Conservation (phyloP, 306 rosid genomes). For the Dalbergia cochinchinensis region DNA sequence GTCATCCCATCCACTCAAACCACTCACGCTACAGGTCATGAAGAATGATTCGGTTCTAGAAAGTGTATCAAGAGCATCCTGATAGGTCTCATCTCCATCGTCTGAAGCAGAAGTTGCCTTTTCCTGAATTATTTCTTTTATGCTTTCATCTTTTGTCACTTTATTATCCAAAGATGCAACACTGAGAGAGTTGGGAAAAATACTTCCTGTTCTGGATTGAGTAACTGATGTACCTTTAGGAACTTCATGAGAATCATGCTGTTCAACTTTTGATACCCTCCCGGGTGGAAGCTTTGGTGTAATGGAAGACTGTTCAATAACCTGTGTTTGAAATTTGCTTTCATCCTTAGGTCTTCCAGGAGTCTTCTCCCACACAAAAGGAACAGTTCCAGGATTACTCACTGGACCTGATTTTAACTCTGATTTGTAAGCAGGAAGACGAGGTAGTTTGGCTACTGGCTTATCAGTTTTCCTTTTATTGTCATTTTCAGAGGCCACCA, state of each 20-base stretch:
- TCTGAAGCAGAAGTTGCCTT: slow-evolving; percentile 57
- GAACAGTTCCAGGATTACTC: slow-evolving; percentile 84
- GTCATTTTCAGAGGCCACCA: slow-evolving; percentile 55
- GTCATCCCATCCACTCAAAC: slow-evolving; percentile 80
- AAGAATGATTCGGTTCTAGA: slow-evolving; percentile 79
- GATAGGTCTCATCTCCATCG: slow-evolving; percentile 73
- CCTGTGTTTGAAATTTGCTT: slow-evolving; percentile 42
- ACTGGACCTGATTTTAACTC: slow-evolving; percentile 93
- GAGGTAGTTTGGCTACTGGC: slow-evolving; percentile 62
- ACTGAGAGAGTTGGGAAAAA: slow-evolving; percentile 46
- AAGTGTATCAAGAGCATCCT: slow-evolving; percentile 79
- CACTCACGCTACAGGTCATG: slow-evolving; percentile 84
- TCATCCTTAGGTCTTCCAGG: slow-evolving; percentile 89
- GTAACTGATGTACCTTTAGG: slow-evolving; percentile 46
- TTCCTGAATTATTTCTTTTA: slow-evolving; percentile 44
- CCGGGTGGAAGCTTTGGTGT: slow-evolving; percentile 90
- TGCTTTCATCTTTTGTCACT: slow-evolving; percentile 47
- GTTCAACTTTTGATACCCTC: slow-evolving; percentile 61
- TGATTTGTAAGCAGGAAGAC: slow-evolving; percentile 75
- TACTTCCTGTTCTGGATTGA: slow-evolving; percentile 48
- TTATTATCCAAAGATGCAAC: slow-evolving; percentile 49
- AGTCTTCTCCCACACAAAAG: slow-evolving; percentile 82
- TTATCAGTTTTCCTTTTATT: slow-evolving; percentile 56
- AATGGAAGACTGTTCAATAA: slow-evolving; percentile 46
- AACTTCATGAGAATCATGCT: slow-evolving; percentile 51